Conservation (phyloP, 257 asterid species). For the Orobanche coerulescens region DNA sequence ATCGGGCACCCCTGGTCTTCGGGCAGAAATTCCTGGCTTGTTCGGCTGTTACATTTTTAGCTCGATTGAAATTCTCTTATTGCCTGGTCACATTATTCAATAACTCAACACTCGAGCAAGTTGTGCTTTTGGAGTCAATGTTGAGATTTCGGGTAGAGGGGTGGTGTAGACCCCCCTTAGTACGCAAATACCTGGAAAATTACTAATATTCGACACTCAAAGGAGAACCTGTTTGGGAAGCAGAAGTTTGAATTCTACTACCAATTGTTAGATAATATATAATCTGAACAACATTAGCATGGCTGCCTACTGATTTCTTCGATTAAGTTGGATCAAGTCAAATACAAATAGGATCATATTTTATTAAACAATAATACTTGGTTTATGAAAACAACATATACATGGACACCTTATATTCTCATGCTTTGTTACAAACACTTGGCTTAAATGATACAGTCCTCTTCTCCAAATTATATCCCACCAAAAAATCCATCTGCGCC, state of each 20-base stretch:
- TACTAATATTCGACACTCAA: slow-evolving; percentile 15
- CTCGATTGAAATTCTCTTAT: slow-evolving; percentile 23
- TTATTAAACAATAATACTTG: too few relatives aligned
- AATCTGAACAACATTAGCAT: slow-evolving; percentile 28
- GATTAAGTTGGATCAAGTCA: too few relatives aligned
- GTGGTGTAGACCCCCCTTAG: not conserved
- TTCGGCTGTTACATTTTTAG: slow-evolving; percentile 17
- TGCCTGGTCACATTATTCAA: slow-evolving; percentile 19
- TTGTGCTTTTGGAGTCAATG: not conserved
- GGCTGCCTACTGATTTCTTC: slow-evolving; percentile 4
- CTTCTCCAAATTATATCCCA: slow-evolving; percentile 39
- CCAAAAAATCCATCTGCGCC: slow-evolving; percentile 35
- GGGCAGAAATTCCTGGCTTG: slow-evolving; percentile 14
- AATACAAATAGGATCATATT: not conserved
- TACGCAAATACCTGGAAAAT: not conserved
- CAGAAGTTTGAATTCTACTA: not conserved
- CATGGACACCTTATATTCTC: not conserved
- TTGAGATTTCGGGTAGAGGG: not conserved
- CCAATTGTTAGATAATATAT: too few relatives aligned
- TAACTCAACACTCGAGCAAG: slow-evolving; percentile 6
- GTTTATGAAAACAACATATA: not conserved
- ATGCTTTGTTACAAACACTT: slow-evolving; percentile 26
- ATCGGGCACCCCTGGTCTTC: slow-evolving; percentile 26
- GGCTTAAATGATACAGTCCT: slow-evolving; percentile 39
- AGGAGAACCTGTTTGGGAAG: slow-evolving; percentile 10